Evolutionary conservation across 306 rosid genomes (phyloP).

Genomic region (Hippophae rhamnoides): DNA sequence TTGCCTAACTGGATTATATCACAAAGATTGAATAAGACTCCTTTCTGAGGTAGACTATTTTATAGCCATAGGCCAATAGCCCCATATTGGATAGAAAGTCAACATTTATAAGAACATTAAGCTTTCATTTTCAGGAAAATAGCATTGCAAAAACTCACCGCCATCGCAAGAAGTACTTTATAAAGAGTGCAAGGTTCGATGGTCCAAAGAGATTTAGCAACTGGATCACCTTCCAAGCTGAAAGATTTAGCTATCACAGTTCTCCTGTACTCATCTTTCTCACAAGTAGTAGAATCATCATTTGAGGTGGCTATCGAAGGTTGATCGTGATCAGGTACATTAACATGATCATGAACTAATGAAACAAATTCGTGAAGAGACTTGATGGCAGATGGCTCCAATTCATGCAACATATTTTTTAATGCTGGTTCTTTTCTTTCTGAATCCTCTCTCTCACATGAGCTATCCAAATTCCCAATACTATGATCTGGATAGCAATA

Average conservation of each 20-base stretch:
- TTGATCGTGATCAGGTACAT: conserved; percentile 28
- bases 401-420: conserved; percentile 29
- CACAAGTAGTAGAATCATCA: conserved; percentile 31
- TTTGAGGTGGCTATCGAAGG: conserved; percentile 32
- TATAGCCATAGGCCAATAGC: too few relatives aligned
- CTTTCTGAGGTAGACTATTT: too few relatives aligned
- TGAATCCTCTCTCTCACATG: conserved; percentile 30
- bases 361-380: conserved; percentile 81
- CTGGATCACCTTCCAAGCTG: conserved; percentile 55
- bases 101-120: conserved; percentile 5
- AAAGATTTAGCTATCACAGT: conserved; percentile 12
- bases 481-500: conserved; percentile 42
- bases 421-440: conserved; percentile 36
- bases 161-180: conserved; percentile 67
- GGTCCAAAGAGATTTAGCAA: conserved; percentile 59
- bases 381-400: conserved; percentile 52
- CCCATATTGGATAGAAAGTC: too few relatives aligned
- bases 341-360: conserved; percentile 56
- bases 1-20: too few relatives aligned
- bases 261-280: conserved; percentile 32
- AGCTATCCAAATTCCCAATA: conserved; percentile 24
- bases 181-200: conserved; percentile 49
- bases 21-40: too few relatives aligned
- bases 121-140: conserved; percentile 1
- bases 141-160: conserved; percentile 41